A percentile compares a stretch with the other conserved stretches of the same genome.
Conservation (phyloP, 306 rosid genomes). For the Lathyrus tuberosus region DNA sequence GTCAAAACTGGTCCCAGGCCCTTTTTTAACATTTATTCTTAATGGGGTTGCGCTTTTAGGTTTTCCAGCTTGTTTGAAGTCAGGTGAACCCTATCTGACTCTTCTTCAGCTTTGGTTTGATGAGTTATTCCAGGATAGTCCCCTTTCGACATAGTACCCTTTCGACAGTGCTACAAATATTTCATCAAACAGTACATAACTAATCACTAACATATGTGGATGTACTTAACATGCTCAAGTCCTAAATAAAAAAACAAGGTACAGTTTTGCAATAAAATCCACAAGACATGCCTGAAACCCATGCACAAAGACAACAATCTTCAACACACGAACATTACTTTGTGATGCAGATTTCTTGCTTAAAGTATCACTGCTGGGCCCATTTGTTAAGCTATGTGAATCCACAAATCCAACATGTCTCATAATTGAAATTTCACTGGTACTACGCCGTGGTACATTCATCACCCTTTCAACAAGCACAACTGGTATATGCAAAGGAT, state of each 20-base stretch:
- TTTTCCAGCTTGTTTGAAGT: background rate
- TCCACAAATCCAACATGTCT: conserved; percentile 53
- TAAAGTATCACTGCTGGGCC: conserved; percentile 38
- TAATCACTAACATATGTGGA: background rate
- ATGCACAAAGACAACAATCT: conserved; percentile 91
- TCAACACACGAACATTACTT: conserved; percentile 60
- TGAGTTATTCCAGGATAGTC: background rate
- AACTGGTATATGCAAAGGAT: conserved; percentile 75
- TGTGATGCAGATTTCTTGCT: conserved; percentile 46
- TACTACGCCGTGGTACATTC: conserved; percentile 74
- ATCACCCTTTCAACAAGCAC: conserved; percentile 83
- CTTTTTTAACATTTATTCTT: background rate
- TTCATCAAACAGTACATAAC: conserved; percentile 27
- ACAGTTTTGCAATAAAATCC: conserved; percentile 37
- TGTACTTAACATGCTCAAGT: conserved; percentile 24
- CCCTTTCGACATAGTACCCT: background rate
- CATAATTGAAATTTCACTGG: conserved; percentile 67
- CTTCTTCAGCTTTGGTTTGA: conserved; percentile 5
- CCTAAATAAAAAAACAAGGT: conserved; percentile 16
- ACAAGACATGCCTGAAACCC: conserved; percentile 92
- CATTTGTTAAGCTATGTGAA: conserved; percentile 46
- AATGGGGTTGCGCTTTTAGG: background rate
- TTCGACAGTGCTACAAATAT: conserved; percentile 18
- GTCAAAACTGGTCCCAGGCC: background rate
- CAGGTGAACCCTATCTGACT: background rate